Evolutionary conservation across 805 yeast species (phyloP), one percentile per base, ranked within the genome.

Genomic region (Teunomyces tritomae): DNA sequence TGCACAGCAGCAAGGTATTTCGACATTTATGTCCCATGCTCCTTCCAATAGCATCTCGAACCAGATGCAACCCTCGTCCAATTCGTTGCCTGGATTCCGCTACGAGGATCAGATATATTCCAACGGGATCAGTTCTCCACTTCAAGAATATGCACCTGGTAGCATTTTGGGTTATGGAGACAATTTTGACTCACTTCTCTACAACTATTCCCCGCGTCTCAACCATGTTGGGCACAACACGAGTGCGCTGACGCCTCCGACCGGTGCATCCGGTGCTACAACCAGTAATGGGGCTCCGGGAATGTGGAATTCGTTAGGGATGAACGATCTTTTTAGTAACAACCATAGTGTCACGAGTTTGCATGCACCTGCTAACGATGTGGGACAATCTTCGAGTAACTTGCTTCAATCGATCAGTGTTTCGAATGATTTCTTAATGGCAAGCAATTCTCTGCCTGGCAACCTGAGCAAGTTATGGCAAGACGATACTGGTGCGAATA

Each of bases 71-170:
- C 16, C 29, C 13, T 11, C 40, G 10, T 28, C 40, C 40, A 37
- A 24, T 16, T 37, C 40, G 29, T 13, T 37, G 11, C 29, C 11
- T 28, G 40, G 40, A 26, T 57, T 57, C 37, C 61, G 61, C 8
- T 57, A 57, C 42, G 61, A 57, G 32, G 62, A 57, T 36, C 49
- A 46, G 39, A 49, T 55, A 11, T 57, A 57, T 43, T 42, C 44
- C 35, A 29, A 32, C 37, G 40, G 43, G 14, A 32, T 49, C 47
- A 41, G 29, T 3, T 39, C 56, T 34, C 48, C 54, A 11, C 27
- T 42, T 9, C 43, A 43, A 43, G 43, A 52, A 36, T 28, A 54
- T 37, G 42, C 45, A 35, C 49, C 43, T 16, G 35, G n/a, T 17
- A 8, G 29, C 9, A n/a, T 43, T 20, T 37, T 36, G 24, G 32